Conservation (phyloP, 345 rosid species). For the Brassica incana region DNA sequence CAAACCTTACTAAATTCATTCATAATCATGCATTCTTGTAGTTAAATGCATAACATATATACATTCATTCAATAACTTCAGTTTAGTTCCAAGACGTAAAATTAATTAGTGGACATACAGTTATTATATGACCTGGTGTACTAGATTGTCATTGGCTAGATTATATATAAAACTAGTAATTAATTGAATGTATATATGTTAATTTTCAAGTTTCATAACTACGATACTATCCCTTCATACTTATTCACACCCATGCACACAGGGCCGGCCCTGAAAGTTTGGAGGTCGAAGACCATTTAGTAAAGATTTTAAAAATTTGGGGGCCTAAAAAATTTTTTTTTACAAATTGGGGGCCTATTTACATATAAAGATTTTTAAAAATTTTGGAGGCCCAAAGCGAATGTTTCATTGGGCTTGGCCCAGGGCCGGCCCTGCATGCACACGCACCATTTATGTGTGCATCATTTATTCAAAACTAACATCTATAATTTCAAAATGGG, state of each 20-base stretch:
- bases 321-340: too few species aligned
- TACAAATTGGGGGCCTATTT: too few species aligned
- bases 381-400: too few species aligned
- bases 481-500: too few species aligned
- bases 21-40: background rate
- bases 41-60: background rate
- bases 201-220: background rate
- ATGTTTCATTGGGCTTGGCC: too few species aligned
- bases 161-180: background rate
- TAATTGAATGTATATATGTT: background rate
- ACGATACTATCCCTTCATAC: background rate
- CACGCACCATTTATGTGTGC: background rate
- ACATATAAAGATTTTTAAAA: too few species aligned
- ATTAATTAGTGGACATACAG: background rate
- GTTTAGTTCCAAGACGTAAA: background rate
- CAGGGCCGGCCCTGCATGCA: too few species aligned
- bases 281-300: too few species aligned
- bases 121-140: slow-evolving; percentile 6
- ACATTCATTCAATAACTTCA: background rate
- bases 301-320: too few species aligned
- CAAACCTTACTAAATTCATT: background rate
- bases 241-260: background rate
- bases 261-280: too few species aligned
- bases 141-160: background rate
- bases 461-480: background rate